Base-by-base conservation (phyloP, 257 asterid genomes). In the Mitragyna speciosa region DNA sequence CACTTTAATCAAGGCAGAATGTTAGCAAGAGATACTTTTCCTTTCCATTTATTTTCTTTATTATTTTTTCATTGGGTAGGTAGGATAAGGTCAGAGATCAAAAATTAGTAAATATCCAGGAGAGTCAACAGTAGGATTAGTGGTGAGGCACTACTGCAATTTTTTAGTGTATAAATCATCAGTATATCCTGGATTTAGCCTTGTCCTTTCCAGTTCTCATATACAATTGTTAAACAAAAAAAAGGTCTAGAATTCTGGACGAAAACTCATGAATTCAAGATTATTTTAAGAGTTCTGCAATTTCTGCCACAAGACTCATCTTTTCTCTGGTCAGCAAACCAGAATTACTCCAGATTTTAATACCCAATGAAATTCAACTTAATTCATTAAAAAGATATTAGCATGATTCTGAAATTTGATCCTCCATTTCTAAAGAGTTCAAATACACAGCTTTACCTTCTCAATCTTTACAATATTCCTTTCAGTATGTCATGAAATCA, bases 111-210 rank as follows among this genome's bases (percentile, higher is more conserved):
- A 65, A 76, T n/a, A 65, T 76, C 41, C 76, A 73, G 70, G 19
- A 70, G 69, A 84, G 87, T 84, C 88, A 85, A 85, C 65, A 75
- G 9, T 81, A 80, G 85, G 47, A 86, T 76, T 87, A 90, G 92
- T 88, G 91, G 91, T 64, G 76, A 81, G 87, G 88, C 92, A 88
- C 89, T 86, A 86, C 84, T 67, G 78, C 59, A 56, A 70, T 72
- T 39, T 20, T 64, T 47, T 17, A 79, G 74, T 39, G 24, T 49
- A 39, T 36, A 41, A 2, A 48, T 20, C 31, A 45, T 6, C 73
- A 48, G 20, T 63, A 19, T 65, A 54, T n/a, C 56, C 41, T 19
- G 17, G 26, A 36, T 26, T 48, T 59, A 61, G 41, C 56, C 26
- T 48, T 19, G 26, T 26, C 10, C 49, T 45, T 69, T 31, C 67